These are phyloP conservation scores for Prosopis cineraria DNA, from an alignment of 306 rosid genomes.

Conservation along the genomic window DNA sequence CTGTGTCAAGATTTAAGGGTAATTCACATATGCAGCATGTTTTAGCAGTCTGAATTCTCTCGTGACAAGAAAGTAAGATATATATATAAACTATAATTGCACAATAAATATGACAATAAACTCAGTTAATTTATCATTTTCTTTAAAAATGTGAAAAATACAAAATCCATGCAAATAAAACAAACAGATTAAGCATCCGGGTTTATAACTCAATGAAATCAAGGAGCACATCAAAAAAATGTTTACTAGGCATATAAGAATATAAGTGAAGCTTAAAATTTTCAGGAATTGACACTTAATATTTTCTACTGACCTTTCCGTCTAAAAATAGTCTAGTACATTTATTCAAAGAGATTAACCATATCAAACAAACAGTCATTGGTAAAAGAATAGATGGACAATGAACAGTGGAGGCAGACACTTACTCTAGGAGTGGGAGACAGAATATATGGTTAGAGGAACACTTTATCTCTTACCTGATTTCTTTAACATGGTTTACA, in stretches of 20 bases:
- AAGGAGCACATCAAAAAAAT: slow-evolving; percentile 10
- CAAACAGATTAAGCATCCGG: slow-evolving; percentile 16
- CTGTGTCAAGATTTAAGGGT: slow-evolving; percentile 49
- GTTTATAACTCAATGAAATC: slow-evolving; percentile 4
- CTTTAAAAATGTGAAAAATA: slow-evolving; percentile 16
- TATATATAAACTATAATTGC: not conserved
- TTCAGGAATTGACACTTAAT: not conserved
- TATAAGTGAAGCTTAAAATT: not conserved
- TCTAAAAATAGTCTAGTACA: not conserved
- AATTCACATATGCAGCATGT: slow-evolving; percentile 25
- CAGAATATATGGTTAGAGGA: not conserved
- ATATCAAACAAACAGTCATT: not conserved
- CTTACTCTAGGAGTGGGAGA: not conserved
- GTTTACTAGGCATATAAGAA: slow-evolving; percentile 14
- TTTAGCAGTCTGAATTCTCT: slow-evolving; percentile 9
- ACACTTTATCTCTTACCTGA: not conserved
- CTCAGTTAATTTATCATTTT: slow-evolving; percentile 19
- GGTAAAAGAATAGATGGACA: not conserved
- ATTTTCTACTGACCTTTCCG: not conserved
- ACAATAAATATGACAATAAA: slow-evolving; percentile 5
- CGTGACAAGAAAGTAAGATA: not conserved
- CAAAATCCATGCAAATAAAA: slow-evolving; percentile 17
- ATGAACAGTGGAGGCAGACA: not conserved
- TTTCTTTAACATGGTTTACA: too few species aligned
- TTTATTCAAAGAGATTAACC: not conserved